These are phyloP conservation scores for Lipomyces japonicus DNA, from an alignment of 805 yeast genomes.

Conservation along the genomic window DNA sequence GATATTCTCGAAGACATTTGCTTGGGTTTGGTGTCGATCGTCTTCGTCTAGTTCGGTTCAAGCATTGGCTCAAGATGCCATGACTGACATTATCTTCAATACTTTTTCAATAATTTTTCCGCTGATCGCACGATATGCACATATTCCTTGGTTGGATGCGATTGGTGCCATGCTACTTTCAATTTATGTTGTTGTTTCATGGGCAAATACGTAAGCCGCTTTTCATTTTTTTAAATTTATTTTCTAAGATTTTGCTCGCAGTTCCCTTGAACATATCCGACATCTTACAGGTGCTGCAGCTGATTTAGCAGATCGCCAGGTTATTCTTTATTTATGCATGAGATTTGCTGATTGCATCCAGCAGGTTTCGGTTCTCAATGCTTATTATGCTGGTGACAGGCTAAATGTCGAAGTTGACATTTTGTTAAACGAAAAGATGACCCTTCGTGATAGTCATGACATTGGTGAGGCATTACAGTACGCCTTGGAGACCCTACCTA, in stretches of 20 bases:
- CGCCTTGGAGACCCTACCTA: slow-evolving; percentile 71
- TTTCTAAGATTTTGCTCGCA: slow-evolving; percentile 24
- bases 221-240: neutral
- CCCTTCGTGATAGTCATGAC: slow-evolving; percentile 69
- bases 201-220: slow-evolving; percentile 47
- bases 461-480: slow-evolving; percentile 78
- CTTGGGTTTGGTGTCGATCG: slow-evolving; percentile 60
- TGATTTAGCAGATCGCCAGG: slow-evolving; percentile 56
- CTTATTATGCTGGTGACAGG: slow-evolving; percentile 75
- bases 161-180: slow-evolving; percentile 66
- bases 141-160: slow-evolving; percentile 71
- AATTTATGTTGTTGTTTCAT: slow-evolving; percentile 56
- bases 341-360: slow-evolving; percentile 66
- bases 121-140: slow-evolving; percentile 48
- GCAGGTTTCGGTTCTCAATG: slow-evolving; percentile 61
- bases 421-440: slow-evolving; percentile 50
- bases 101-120: slow-evolving; percentile 62
- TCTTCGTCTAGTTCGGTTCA: slow-evolving; percentile 64
- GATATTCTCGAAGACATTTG: slow-evolving; percentile 53
- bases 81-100: slow-evolving; percentile 71
- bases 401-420: slow-evolving; percentile 74
- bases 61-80: slow-evolving; percentile 78
- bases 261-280: slow-evolving; percentile 67
- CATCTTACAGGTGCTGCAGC: slow-evolving; percentile 75
- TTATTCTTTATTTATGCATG: slow-evolving; percentile 60